These are phyloP conservation scores for Pseudoperonospora humuli DNA, from an alignment of 352 stramenopile species.

Conservation along the genomic window DNA sequence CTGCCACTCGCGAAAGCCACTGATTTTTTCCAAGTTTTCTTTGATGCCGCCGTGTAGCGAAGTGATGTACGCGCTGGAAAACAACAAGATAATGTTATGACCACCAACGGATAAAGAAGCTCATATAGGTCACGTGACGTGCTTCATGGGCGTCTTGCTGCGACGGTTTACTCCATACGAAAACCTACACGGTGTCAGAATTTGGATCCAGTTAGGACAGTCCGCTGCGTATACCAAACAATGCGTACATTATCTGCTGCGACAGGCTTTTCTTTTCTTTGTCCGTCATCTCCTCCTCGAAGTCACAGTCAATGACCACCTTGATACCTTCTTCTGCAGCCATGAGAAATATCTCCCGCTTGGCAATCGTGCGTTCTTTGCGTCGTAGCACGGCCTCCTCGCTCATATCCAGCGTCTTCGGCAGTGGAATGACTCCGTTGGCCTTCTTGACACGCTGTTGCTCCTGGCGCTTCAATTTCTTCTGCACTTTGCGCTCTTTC, in stretches of 20 bases:
- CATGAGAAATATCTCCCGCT: slow-evolving; percentile 71
- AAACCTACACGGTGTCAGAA: slow-evolving; percentile 37
- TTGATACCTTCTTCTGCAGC: slow-evolving; percentile 72
- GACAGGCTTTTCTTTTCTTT: slow-evolving; percentile 91
- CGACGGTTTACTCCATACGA: slow-evolving; percentile 74
- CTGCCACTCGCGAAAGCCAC: slow-evolving; percentile 83
- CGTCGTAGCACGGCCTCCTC: slow-evolving; percentile 56
- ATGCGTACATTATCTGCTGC: slow-evolving; percentile 90
- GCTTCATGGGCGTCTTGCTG: slow-evolving; percentile 47
- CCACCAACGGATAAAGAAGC: neutral
- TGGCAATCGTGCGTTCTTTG: slow-evolving; percentile 52
- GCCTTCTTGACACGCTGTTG: slow-evolving; percentile 33
- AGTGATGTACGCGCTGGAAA: slow-evolving; percentile 49
- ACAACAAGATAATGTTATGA: neutral
- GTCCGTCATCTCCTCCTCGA: slow-evolving; percentile 89
- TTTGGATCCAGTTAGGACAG: neutral
- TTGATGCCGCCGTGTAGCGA: slow-evolving; percentile 66
- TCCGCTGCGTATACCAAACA: neutral
- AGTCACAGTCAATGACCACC: slow-evolving; percentile 91
- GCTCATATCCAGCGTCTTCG: slow-evolving; percentile 73
- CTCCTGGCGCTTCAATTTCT: slow-evolving; percentile 67
- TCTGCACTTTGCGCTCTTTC: slow-evolving; percentile 80
- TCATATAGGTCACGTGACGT: slow-evolving; percentile 1
- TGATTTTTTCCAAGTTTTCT: slow-evolving; percentile 85
- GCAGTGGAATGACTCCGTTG: slow-evolving; percentile 16